These are phyloP conservation scores for Xylaria telfairii DNA, from an alignment of 495 filamentous ascomycete species.

Conservation along the genomic window DNA sequence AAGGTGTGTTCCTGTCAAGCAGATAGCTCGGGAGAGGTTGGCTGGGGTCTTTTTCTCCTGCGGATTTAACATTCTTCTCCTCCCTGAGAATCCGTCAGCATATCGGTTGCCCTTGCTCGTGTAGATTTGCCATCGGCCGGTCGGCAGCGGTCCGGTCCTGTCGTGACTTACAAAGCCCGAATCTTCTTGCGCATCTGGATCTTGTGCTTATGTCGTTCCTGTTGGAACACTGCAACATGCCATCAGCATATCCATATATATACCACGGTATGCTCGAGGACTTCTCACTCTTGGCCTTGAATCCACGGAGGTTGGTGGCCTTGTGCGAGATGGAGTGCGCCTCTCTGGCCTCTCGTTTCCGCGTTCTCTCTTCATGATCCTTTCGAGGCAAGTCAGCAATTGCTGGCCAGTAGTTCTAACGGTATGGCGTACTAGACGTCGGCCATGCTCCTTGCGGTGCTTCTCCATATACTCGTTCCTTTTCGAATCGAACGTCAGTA, in stretches of 20 bases:
- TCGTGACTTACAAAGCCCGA: conserved; percentile 61
- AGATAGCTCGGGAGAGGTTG: conserved; percentile 85
- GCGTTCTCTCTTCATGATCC: conserved; percentile 88
- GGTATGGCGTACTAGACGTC: conserved; percentile 48
- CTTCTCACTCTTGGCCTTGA: conserved; percentile 73
- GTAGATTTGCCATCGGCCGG: conserved; percentile 96
- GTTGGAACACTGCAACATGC: conserved; percentile 38
- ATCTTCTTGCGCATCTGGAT: conserved; percentile 99
- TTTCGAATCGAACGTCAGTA: too few species aligned
- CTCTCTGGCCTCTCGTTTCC: conserved; percentile 89
- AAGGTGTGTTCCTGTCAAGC: conserved; percentile 85
- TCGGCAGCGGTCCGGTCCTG: conserved; percentile 87
- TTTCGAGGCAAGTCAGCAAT: conserved; percentile 8
- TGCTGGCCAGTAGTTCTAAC: background rate
- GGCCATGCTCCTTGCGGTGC: conserved; percentile 80
- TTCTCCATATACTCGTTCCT: conserved; percentile 95
- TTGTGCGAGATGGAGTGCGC: conserved; percentile 82
- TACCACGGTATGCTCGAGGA: background rate
- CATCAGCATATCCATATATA: conserved; percentile 10
- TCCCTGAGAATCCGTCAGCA: conserved; percentile 52
- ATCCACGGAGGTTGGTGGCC: conserved; percentile 88
- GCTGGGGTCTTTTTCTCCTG: conserved; percentile 73
- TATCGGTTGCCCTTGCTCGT: conserved; percentile 64
- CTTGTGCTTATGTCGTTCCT: conserved; percentile 95
- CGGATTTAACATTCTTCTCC: conserved; percentile 92